These are phyloP conservation scores for Musa itinerans DNA, from an alignment of 176 grass and related monocot species.

Conservation along the genomic window DNA sequence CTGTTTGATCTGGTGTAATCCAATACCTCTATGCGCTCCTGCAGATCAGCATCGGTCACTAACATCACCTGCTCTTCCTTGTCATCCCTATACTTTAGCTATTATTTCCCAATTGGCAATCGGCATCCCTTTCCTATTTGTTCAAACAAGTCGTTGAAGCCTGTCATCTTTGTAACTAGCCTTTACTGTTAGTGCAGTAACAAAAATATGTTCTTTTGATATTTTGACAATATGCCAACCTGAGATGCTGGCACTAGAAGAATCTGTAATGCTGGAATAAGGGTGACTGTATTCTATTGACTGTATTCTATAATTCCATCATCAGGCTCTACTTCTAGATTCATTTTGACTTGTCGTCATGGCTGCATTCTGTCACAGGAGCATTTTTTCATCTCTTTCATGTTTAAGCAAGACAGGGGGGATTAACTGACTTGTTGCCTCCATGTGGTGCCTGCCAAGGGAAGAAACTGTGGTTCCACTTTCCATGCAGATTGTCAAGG, in stretches of 20 bases:
- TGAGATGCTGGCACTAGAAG: constrained; percentile 65
- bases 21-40: constrained; percentile 69
- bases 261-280: constrained; percentile 61
- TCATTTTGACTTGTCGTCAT: neutral
- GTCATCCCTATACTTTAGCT: constrained; percentile 83
- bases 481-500: neutral
- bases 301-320: constrained; percentile 42
- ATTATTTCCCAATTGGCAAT: constrained; percentile 40
- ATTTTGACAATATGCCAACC: constrained; percentile 46
- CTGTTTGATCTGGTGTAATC: constrained; percentile 38
- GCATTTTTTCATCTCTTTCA: neutral
- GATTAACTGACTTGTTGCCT: neutral
- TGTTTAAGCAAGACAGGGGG: neutral
- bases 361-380: neutral
- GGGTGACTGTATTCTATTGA: constrained; percentile 43
- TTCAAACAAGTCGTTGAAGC: constrained; percentile 48
- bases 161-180: constrained; percentile 56
- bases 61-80: constrained; percentile 92
- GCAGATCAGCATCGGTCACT: constrained; percentile 57
- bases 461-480: neutral
- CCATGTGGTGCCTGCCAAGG: neutral
- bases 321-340: neutral
- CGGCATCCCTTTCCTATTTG: constrained; percentile 73
- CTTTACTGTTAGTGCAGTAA: constrained; percentile 48
- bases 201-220: neutral